Evolutionary conservation across 108 stramenopile genomes (phyloP).

Genomic region (Thalassiosira profunda): DNA sequence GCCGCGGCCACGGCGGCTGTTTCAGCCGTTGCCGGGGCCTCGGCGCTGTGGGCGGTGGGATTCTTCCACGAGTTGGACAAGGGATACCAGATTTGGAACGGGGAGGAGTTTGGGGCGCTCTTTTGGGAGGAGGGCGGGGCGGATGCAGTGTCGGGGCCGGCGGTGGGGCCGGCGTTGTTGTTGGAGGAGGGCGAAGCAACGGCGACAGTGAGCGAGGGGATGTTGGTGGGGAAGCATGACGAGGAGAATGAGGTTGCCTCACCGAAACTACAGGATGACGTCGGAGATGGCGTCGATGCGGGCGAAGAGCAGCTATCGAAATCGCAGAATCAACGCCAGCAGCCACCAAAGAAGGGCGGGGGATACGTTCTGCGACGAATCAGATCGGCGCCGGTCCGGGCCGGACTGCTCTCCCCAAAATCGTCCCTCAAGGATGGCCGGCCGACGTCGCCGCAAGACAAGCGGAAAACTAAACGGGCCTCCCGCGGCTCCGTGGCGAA

Average conservation of each 20-base stretch:
- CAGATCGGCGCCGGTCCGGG: conserved; percentile 18
- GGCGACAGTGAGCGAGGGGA: background rate
- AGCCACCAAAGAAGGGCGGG: too few relatives aligned
- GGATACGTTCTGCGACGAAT: conserved; percentile 6
- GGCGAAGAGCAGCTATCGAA: conserved; percentile 15
- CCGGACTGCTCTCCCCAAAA: too few relatives aligned
- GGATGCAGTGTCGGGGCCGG: too few relatives aligned
- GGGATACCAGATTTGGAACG: conserved; percentile 31
- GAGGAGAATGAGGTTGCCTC: background rate
- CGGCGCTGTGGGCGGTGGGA: conserved; percentile 48
- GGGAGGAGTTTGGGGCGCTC: conserved; percentile 34
- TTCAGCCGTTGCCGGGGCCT: conserved; percentile 26
- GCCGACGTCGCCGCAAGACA: background rate
- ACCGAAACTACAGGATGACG: background rate
- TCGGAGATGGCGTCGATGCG: background rate
- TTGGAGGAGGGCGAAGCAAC: too few relatives aligned
- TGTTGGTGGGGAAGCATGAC: background rate
- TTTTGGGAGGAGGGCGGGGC: conserved; percentile 49
- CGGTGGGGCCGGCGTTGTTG: too few relatives aligned
- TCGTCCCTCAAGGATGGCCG: background rate
- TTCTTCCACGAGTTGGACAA: conserved; percentile 26
- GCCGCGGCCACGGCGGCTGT: conserved; percentile 3
- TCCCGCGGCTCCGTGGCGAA: too few relatives aligned
- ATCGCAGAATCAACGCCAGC: background rate
- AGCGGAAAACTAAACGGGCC: too few relatives aligned